These are phyloP conservation scores for Tricholomella constricta DNA, from an alignment of 768 basidiomycete genomes.

Conservation along the genomic window DNA sequence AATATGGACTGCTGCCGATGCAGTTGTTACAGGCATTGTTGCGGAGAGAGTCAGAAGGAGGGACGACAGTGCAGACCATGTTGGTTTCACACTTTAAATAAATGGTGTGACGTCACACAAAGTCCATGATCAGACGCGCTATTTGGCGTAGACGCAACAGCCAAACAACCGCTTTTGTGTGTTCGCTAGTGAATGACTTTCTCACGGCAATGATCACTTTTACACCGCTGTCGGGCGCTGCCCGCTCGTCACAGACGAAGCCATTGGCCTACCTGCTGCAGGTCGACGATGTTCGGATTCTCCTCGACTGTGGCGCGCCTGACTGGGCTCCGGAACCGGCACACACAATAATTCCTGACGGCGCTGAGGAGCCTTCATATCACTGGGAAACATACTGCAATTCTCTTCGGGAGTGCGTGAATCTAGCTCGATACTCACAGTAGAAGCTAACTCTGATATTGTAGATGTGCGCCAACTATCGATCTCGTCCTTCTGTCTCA, in stretches of 20 bases:
- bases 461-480: slow-evolving; percentile 75
- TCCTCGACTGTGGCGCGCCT: slow-evolving; percentile 93
- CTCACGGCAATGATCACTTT: slow-evolving; percentile 82
- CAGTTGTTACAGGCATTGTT: slow-evolving; percentile 53
- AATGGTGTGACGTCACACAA: slow-evolving; percentile 26
- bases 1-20: slow-evolving; percentile 56
- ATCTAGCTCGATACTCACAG: neutral
- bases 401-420: slow-evolving; percentile 64
- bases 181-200: neutral
- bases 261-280: slow-evolving; percentile 88
- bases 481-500: slow-evolving; percentile 94
- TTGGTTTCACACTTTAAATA: slow-evolving; percentile 3
- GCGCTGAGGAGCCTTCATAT: slow-evolving; percentile 32
- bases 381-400: slow-evolving; percentile 69
- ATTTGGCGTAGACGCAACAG: slow-evolving; percentile 17
- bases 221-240: slow-evolving; percentile 86
- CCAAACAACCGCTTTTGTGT: slow-evolving; percentile 18
- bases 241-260: slow-evolving; percentile 60
- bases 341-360: slow-evolving; percentile 33
- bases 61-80: neutral
- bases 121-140: slow-evolving; percentile 8
- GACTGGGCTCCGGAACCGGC: slow-evolving; percentile 74
- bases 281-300: slow-evolving; percentile 90
- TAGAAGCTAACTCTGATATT: neutral
- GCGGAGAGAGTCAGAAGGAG: slow-evolving; percentile 7